Base-by-base conservation (phyloP, 768 basidiomycete genomes). In the Lactarius evosmus region DNA sequence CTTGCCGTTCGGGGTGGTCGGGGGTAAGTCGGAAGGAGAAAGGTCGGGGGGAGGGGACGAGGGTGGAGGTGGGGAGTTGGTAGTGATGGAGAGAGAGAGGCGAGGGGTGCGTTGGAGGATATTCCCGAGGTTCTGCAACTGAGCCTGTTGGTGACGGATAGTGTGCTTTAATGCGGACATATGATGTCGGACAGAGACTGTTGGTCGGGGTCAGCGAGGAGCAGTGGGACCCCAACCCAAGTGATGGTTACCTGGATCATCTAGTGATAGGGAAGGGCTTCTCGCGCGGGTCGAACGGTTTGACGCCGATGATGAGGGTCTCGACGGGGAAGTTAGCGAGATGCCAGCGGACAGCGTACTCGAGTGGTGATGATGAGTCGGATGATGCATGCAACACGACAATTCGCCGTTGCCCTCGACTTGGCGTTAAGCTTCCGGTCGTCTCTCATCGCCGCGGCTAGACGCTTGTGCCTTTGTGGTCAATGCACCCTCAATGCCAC, bases 101-200 rank as follows among this genome's bases (percentile, higher is more conserved):
- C 91, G 82, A 17, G 89, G 87, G 19, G 84, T 84, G 67, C 83
- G 83, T 56, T 86, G 80, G 54, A 93, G 76, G 58, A 83, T 79
- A 70, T 79, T 88, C 73, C 93, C 91, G 58, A 92, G 82, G 41
- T 71, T 79, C 68, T 86, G 82, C 38, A 91, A 74, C 69, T 92
- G 89, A 22, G 90, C 90, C 77, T 91, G 89, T 71, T 93, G 88
- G 69, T 92, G 90, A 66, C 91, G 78, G 69, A 93, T 93, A 72
- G 81, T 84, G 73, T 93, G 91, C 75, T 88, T 91, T 71, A 93
- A 76, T 44, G 85, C 86, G 68, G 89, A 90, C 76, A 93, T 86
- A 65, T 92, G 90, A 69, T 84, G 86, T 61, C 91, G 84, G 58
- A 91, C 79, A 66, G 85, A 82, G 71, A 91, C 91, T 93, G 70